Percentiles rank a stretch among this genome's conserved stretches.
Conservation (phyloP, 352 stramenopile genomes). For the Globisporangium paddicum region DNA sequence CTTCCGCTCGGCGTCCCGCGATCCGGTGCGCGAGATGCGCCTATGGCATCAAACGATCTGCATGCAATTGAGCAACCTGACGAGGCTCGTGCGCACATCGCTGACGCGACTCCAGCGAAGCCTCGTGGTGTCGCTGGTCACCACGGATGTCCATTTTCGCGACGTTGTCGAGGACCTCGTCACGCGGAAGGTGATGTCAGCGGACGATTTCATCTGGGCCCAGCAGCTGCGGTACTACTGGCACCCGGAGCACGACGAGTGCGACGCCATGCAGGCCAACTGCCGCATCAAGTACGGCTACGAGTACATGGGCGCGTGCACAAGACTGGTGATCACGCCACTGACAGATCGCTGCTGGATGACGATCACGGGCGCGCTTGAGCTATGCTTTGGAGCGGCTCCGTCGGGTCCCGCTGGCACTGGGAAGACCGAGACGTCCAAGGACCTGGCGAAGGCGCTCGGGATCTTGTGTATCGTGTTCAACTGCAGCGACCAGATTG, state of each 20-base stretch:
- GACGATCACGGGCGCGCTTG: constrained; percentile 88
- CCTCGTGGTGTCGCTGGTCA: constrained; percentile 65
- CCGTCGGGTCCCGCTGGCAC: constrained; percentile 88
- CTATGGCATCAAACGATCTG: constrained; percentile 73
- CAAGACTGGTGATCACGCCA: constrained; percentile 90
- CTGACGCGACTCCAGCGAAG: constrained; percentile 50
- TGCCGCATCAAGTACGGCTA: constrained; percentile 83
- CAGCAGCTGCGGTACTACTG: constrained; percentile 81
- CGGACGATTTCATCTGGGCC: constrained; percentile 62
- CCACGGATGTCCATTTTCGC: constrained; percentile 72
- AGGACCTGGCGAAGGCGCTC: constrained; percentile 90
- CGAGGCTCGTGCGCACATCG: constrained; percentile 53
- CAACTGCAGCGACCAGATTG: constrained; percentile 96
- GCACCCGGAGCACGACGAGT: constrained; percentile 58
- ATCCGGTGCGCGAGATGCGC: constrained; percentile 44
- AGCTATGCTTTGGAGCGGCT: constrained; percentile 84
- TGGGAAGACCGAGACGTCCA: constrained; percentile 94
- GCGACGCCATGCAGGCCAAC: constrained; percentile 56
- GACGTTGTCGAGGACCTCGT: constrained; percentile 74
- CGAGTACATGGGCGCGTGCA: constrained; percentile 91
- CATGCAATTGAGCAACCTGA: constrained; percentile 56
- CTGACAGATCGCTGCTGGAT: constrained; percentile 93
- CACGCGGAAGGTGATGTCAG: constrained; percentile 34
- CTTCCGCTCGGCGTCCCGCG: constrained; percentile 42
- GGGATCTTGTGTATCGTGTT: constrained; percentile 94